Evolutionary conservation across 2,329 filamentous ascomycete species (phyloP).

Genomic region (Acephala macrosclerotiorum): DNA sequence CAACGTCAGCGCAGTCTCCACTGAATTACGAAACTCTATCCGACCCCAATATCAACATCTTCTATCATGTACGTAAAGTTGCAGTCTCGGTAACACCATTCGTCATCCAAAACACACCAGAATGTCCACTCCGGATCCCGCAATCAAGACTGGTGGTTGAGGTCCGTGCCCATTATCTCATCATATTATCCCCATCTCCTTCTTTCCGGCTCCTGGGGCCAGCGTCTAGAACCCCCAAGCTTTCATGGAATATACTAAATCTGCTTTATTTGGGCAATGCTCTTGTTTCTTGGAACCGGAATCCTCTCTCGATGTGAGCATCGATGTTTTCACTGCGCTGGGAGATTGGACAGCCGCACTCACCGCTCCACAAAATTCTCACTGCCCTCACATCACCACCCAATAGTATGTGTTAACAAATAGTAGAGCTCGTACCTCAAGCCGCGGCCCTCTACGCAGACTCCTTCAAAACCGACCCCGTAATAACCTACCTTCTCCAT

Average conservation of each 20-base stretch:
- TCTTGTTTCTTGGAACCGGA: too few species aligned
- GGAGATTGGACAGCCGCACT: too few species aligned
- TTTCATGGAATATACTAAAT: too few species aligned
- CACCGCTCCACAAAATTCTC: too few species aligned
- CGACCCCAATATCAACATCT: too few species aligned
- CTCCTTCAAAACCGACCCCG: constrained; percentile 27
- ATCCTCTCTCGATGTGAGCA: too few species aligned
- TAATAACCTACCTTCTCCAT: constrained; percentile 32
- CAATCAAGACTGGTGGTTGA: not conserved
- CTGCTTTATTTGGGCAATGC: too few species aligned
- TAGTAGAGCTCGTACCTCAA: not conserved
- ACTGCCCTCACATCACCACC: not conserved
- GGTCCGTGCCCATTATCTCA: not conserved
- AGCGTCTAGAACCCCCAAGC: too few species aligned
- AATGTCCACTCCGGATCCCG: not conserved
- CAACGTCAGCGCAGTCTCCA: not conserved
- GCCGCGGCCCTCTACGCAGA: constrained; percentile 18
- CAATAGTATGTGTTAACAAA: not conserved
- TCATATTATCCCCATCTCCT: not conserved
- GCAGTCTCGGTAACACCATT: too few species aligned
- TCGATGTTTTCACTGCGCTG: too few species aligned
- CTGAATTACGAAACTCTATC: too few species aligned
- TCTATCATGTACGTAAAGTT: too few species aligned
- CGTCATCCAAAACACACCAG: not conserved
- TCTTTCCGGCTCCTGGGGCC: not conserved